Evolutionary conservation across 352 stramenopile species (phyloP).

Genomic region (Phytopythium cucurbitacearum): DNA sequence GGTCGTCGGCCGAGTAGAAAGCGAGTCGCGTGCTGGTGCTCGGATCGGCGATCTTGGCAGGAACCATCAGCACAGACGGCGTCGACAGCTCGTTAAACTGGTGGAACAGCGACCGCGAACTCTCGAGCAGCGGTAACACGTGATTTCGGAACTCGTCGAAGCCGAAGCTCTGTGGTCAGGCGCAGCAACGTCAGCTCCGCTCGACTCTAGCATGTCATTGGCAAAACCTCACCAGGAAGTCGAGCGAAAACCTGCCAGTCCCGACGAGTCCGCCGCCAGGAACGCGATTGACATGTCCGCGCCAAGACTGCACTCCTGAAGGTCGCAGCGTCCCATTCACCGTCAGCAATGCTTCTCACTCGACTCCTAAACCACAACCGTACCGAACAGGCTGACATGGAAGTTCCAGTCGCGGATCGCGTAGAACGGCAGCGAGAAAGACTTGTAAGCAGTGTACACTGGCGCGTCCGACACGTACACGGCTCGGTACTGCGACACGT

Average conservation of each 20-base stretch:
- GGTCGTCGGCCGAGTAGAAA: constrained; percentile 53
- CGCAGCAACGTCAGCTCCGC: background rate
- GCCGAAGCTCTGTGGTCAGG: constrained; percentile 38
- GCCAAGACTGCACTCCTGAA: constrained; percentile 57
- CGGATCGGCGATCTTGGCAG: constrained; percentile 41
- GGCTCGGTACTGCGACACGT: constrained; percentile 73
- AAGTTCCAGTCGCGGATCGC: constrained; percentile 73
- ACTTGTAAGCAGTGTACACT: constrained; percentile 43
- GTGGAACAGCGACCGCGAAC: constrained; percentile 41
- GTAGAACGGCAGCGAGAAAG: constrained; percentile 78
- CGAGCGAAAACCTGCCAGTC: constrained; percentile 50
- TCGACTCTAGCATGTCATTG: background rate
- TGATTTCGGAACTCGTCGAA: constrained; percentile 78
- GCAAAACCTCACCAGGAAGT: constrained; percentile 38
- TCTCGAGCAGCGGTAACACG: constrained; percentile 51
- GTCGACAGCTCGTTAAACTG: constrained; percentile 46
- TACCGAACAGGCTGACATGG: constrained; percentile 56
- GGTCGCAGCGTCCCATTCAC: background rate
- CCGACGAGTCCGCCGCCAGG: constrained; percentile 64
- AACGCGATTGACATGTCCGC: constrained; percentile 63
- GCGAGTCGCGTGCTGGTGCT: constrained; percentile 29
- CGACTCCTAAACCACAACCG: background rate
- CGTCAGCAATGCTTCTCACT: background rate
- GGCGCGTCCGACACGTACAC: constrained; percentile 53
- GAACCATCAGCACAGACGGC: constrained; percentile 70